phyloP scores from a whole-genome alignment of 2,329 filamentous ascomycete genomes.

The Shiraia bambusicola region DNA sequence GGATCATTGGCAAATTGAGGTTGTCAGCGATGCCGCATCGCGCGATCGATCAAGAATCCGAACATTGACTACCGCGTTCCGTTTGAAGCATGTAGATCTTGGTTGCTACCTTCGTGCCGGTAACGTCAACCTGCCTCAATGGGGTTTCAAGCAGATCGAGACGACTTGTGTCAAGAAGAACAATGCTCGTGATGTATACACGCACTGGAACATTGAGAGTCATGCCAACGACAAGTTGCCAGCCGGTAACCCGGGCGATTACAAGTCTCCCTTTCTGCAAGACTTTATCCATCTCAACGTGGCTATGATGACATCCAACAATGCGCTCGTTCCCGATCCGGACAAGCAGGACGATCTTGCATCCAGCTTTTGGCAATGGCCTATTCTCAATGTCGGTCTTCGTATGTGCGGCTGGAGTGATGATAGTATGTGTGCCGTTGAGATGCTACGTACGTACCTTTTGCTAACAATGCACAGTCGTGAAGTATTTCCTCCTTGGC shows the following conservation, averaged over 20 bases:
- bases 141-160: constrained; percentile 99
- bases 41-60: constrained; percentile 81
- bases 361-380: constrained; percentile 98
- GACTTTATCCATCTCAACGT: constrained; percentile 98
- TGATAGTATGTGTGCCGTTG: constrained; percentile 52
- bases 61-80: constrained; percentile 90
- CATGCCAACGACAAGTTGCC: constrained; percentile 93
- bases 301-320: constrained; percentile 99
- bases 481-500: constrained; percentile 98
- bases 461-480: constrained; percentile 47
- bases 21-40: constrained; percentile 85
- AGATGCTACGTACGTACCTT: neutral
- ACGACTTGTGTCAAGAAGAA: constrained; percentile 93
- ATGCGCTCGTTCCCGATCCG: constrained; percentile 92
- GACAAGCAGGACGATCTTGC: constrained; percentile 99
- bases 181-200: constrained; percentile 89
- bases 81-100: constrained; percentile 76
- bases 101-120: constrained; percentile 94
- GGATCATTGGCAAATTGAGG: constrained; percentile 94
- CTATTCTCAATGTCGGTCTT: constrained; percentile 88
- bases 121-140: constrained; percentile 94
- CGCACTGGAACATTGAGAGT: constrained; percentile 97
- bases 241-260: constrained; percentile 81
- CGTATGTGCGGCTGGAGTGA: constrained; percentile 99
- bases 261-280: constrained; percentile 95